phyloP scores from a whole-genome alignment of 2,329 filamentous ascomycete species.

The Ophioceras dolichostomum region DNA sequence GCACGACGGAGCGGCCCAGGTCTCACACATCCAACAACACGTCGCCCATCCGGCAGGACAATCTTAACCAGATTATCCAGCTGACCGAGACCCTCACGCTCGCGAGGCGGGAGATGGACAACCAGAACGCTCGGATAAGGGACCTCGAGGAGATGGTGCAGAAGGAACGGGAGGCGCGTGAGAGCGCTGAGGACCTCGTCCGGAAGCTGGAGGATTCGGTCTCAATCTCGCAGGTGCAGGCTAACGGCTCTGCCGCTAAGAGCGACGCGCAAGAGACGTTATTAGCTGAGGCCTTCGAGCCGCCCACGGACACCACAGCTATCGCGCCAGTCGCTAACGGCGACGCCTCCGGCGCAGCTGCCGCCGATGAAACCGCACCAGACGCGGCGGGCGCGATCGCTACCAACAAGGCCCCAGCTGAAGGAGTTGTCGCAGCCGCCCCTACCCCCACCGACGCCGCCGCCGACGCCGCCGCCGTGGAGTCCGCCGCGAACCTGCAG shows the following conservation, averaged over 20 bases:
- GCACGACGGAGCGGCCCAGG: slow-evolving; percentile 64
- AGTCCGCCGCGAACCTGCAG: slow-evolving; percentile 36
- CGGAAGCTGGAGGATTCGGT: slow-evolving; percentile 53
- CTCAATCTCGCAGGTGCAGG: slow-evolving; percentile 24
- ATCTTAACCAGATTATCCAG: slow-evolving; percentile 62
- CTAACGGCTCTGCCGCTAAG: slow-evolving; percentile 25
- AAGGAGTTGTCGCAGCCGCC: too few species aligned
- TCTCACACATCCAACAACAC: slow-evolving; percentile 33
- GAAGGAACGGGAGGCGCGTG: slow-evolving; percentile 69
- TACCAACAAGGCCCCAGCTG: not conserved
- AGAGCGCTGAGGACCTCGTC: slow-evolving; percentile 73
- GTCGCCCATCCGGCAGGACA: slow-evolving; percentile 49
- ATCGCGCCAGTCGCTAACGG: slow-evolving; percentile 12
- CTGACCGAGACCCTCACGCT: slow-evolving; percentile 75
- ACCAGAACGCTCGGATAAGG: slow-evolving; percentile 66
- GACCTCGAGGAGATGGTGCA: slow-evolving; percentile 69
- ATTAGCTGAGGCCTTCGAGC: slow-evolving; percentile 34
- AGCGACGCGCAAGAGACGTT: slow-evolving; percentile 21
- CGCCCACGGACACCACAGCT: slow-evolving; percentile 20
- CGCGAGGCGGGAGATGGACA: slow-evolving; percentile 77
- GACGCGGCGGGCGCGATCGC: not conserved
- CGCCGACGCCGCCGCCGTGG: slow-evolving; percentile 2
- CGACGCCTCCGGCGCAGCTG: slow-evolving; percentile 5
- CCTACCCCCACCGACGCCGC: not conserved
- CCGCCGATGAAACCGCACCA: not conserved